Base-by-base conservation (phyloP, 2,329 filamentous ascomycete species). In the Diplodia mutila region DNA sequence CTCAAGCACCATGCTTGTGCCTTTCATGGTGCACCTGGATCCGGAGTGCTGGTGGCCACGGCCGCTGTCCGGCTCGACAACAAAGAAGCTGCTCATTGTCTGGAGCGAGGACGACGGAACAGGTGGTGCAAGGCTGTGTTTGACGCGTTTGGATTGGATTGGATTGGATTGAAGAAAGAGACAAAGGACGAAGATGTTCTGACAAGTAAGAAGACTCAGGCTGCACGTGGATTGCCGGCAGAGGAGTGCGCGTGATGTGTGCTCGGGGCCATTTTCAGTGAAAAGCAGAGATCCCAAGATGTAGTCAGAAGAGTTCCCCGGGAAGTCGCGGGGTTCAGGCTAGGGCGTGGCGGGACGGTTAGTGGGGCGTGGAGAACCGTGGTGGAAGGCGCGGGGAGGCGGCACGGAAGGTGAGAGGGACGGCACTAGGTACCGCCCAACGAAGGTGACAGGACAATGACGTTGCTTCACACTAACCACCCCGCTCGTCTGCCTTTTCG, bases 141-240 rank as follows among this genome's bases (percentile, higher is more conserved):
- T 61, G 53, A 8, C 9, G 32, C 11, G 29, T 39, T 16, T 25
- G 42, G 11, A 37, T 37, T 37, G 34, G 2, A 37, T 16, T 25
- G 42, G 11, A 37, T 37, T 37, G 34, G 2, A 37, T 2, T 3
- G 49, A 29, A 21, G 39, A 49, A 34, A 21, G 21, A 39, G 21
- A 25, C 7, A 21, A 16, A 39, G 54, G 34, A 14, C 21, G 34
- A 46, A 29, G 49, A 9, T 18, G 18, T 23, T 3, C 29, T 51
- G 42, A 12, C 23, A 23, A 23, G 46, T 16, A 39, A 12, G 27
- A 12, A 25, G 18, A 25, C n/a, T 37, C n/a, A 11, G n/a, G 46
- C 27, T 18, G 59, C 59, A 63, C 59, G 59, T 63, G 59, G 16
- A 37, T n/a, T n/a, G 27, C n/a, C 25, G 34, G 57, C 12, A 49